Evolutionary conservation across 179 eudicot genomes (phyloP).

Genomic region (Drosera spatulata): DNA sequence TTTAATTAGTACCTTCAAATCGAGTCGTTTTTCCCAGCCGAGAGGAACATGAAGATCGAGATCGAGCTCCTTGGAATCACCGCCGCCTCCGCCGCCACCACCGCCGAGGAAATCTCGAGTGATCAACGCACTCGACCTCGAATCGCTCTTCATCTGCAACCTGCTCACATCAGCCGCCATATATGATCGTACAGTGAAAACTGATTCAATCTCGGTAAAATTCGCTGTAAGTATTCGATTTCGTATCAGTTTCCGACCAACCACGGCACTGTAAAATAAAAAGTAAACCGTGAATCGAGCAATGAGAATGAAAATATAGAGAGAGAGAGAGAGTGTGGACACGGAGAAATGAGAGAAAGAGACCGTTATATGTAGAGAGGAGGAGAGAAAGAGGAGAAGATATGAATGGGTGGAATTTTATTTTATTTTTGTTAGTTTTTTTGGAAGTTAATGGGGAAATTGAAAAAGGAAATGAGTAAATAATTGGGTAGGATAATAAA

Average conservation of each 20-base stretch:
- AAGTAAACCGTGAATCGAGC: no score
- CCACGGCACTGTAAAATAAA: background rate
- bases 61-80: slow-evolving; percentile 72
- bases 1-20: slow-evolving; percentile 43
- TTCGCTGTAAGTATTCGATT: background rate
- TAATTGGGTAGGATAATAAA: slow-evolving; percentile 6
- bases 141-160: slow-evolving; percentile 16
- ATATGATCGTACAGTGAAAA: background rate
- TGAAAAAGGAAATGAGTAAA: background rate
- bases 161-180: slow-evolving; percentile 70
- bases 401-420: background rate
- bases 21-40: slow-evolving; percentile 86
- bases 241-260: background rate
- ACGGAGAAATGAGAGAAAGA: no score
- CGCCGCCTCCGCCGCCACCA: slow-evolving; percentile 30
- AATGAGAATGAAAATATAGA: no score
- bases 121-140: slow-evolving; percentile 31
- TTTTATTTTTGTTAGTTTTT: background rate
- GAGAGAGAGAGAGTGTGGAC: no score
- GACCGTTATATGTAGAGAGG: slow-evolving; percentile 1
- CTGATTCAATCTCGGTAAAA: no score
- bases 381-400: slow-evolving; percentile 4
- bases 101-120: slow-evolving; percentile 56
- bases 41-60: slow-evolving; percentile 72
- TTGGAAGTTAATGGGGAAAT: no score